These are phyloP conservation scores for Mytilinidion resinicola DNA, from an alignment of 495 filamentous ascomycete species.

Conservation along the genomic window DNA sequence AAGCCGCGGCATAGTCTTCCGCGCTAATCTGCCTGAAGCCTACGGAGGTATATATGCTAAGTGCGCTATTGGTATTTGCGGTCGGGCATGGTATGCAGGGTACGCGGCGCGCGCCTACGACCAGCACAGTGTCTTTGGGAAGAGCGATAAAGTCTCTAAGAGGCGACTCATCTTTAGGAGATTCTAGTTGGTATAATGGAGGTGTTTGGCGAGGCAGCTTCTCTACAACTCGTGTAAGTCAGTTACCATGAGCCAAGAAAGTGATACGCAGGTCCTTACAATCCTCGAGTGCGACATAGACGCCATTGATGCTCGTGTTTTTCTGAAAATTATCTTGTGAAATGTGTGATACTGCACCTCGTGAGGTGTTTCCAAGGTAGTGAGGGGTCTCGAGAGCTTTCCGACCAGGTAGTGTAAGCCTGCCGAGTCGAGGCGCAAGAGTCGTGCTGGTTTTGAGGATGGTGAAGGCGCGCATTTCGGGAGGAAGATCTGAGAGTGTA, in stretches of 20 bases:
- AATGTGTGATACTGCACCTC: conserved; percentile 79
- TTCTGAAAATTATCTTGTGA: conserved; percentile 73
- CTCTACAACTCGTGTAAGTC: conserved; percentile 64
- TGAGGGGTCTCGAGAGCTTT: conserved; percentile 68
- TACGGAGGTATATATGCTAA: conserved; percentile 74
- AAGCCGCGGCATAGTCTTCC: conserved; percentile 58
- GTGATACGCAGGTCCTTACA: conserved; percentile 56
- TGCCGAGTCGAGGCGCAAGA: conserved; percentile 47
- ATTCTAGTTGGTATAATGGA: conserved; percentile 44
- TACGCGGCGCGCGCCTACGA: conserved; percentile 74
- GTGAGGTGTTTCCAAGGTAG: conserved; percentile 70
- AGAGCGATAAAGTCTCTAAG: conserved; percentile 68
- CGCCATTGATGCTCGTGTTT: conserved; percentile 56
- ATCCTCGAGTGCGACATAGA: conserved; percentile 86
- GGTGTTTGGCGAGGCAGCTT: conserved; percentile 48
- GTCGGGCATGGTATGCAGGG: conserved; percentile 67
- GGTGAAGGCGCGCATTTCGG: conserved; percentile 38
- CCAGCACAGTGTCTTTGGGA: conserved; percentile 49
- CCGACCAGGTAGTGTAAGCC: conserved; percentile 53
- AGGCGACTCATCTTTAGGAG: conserved; percentile 40
- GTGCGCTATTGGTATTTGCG: conserved; percentile 63
- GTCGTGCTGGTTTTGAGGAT: conserved; percentile 29
- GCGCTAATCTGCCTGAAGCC: conserved; percentile 68
- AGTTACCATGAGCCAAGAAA: conserved; percentile 15
- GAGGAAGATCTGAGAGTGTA: not conserved